phyloP scores from a whole-genome alignment of 2,329 filamentous ascomycete genomes.

The Arthrobotrys conoides region DNA sequence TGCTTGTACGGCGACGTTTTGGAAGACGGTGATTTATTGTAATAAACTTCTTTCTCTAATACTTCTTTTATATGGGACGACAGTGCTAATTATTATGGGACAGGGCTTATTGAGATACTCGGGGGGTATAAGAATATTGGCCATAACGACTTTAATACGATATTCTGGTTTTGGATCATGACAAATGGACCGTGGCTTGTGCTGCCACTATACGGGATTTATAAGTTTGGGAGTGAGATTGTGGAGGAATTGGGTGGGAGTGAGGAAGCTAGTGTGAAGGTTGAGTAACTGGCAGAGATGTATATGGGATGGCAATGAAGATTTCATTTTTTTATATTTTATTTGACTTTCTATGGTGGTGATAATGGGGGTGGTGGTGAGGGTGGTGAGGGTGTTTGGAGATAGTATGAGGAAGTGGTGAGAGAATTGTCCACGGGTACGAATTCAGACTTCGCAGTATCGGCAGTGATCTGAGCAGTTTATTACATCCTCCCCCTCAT shows the following conservation, averaged over 20 bases:
- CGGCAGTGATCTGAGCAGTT: no score
- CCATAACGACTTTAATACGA: constrained; percentile 72
- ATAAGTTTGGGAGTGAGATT: constrained; percentile 75
- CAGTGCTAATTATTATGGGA: neutral
- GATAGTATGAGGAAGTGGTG: neutral
- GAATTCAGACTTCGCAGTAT: no score
- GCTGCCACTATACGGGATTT: constrained; percentile 75
- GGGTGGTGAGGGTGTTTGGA: neutral
- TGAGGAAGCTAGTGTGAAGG: neutral
- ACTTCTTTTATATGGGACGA: neutral
- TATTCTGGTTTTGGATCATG: constrained; percentile 75
- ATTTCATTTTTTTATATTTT: neutral
- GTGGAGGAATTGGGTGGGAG: constrained; percentile 68
- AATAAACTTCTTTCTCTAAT: constrained; percentile 60
- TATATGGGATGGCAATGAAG: neutral
- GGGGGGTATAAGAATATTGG: constrained; percentile 75
- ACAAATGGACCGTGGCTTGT: constrained; percentile 78
- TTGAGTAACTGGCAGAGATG: neutral
- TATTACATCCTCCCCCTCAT: no score
- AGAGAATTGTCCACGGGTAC: no score
- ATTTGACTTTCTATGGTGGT: no score
- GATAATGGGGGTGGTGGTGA: neutral
- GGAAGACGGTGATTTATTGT: constrained; percentile 79
- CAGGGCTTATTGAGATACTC: constrained; percentile 75
- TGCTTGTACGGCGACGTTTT: constrained; percentile 75